Evolutionary conservation across 495 filamentous ascomycete species (phyloP).

Genomic region (Penicillium crystallinum): DNA sequence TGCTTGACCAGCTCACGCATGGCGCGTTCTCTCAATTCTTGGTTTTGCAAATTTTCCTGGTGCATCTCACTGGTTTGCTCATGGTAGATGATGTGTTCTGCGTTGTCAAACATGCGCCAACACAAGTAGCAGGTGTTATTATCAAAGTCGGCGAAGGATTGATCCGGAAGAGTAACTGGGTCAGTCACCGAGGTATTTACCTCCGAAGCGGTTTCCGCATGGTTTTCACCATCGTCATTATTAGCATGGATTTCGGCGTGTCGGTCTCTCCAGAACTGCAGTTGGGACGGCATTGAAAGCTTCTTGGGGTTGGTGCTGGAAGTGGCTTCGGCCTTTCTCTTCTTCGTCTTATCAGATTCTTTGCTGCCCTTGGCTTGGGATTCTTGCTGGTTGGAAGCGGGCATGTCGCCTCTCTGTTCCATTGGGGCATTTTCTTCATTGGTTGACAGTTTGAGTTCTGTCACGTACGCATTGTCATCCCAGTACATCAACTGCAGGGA

Average conservation of each 20-base stretch:
- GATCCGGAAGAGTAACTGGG: constrained; percentile 19
- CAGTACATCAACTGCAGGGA: constrained; percentile 73
- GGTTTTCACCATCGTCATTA: constrained; percentile 27
- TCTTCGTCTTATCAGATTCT: constrained; percentile 62
- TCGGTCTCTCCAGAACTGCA: constrained; percentile 86
- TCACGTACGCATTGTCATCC: constrained; percentile 75
- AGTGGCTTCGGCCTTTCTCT: constrained; percentile 56
- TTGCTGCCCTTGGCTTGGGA: constrained; percentile 35
- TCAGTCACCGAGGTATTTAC: constrained; percentile 8
- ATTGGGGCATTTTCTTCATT: constrained; percentile 32
- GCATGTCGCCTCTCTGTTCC: constrained; percentile 25
- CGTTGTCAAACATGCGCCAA: constrained; percentile 61
- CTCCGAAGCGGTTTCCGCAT: constrained; percentile 9
- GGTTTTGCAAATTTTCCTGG: constrained; percentile 60
- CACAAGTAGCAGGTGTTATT: constrained; percentile 75
- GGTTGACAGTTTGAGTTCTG: constrained; percentile 56
- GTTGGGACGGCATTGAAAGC: constrained; percentile 54
- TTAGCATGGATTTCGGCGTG: constrained; percentile 73
- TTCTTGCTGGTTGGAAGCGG: constrained; percentile 36
- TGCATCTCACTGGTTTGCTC: constrained; percentile 74
- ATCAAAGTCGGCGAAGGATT: constrained; percentile 67
- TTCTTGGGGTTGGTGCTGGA: constrained; percentile 43
- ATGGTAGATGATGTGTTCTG: constrained; percentile 65
- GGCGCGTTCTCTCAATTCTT: constrained; percentile 54
- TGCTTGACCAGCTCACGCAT: constrained; percentile 54